phyloP scores from a whole-genome alignment of 2,329 filamentous ascomycete species.

The Colletotrichum lentis region DNA sequence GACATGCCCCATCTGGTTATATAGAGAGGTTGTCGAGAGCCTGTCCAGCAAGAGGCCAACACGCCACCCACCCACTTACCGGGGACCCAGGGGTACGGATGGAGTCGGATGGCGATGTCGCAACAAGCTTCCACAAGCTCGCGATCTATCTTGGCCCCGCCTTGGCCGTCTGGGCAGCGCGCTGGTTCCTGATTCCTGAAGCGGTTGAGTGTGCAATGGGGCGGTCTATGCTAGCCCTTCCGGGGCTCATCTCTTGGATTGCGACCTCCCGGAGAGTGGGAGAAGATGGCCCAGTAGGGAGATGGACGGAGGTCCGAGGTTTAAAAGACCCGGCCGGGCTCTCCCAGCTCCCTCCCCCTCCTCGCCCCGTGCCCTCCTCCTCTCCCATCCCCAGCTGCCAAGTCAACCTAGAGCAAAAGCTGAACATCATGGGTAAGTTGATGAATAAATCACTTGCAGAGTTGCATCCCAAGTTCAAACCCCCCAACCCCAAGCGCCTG shows the following conservation, averaged over 20 bases:
- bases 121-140: constrained; percentile 36
- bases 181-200: background rate
- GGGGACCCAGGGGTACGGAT: background rate
- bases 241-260: background rate
- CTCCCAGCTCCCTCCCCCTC: background rate
- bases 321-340: background rate
- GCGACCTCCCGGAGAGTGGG: background rate
- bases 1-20: background rate
- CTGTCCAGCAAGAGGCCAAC: background rate
- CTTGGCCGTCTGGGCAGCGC: constrained; percentile 13
- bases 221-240: background rate
- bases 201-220: background rate
- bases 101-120: constrained; percentile 22
- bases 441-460: too few species aligned
- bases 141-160: constrained; percentile 32
- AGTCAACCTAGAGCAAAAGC: constrained; percentile 1
- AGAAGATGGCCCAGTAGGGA: too few species aligned
- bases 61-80: background rate
- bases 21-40: background rate
- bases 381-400: background rate
- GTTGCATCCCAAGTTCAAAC: background rate
- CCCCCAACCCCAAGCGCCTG: too few species aligned
- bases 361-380: background rate
- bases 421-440: constrained; percentile 27
- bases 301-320: background rate